Base-by-base conservation (phyloP, 2,329 filamentous ascomycete genomes). In the Xylariales sp. region DNA sequence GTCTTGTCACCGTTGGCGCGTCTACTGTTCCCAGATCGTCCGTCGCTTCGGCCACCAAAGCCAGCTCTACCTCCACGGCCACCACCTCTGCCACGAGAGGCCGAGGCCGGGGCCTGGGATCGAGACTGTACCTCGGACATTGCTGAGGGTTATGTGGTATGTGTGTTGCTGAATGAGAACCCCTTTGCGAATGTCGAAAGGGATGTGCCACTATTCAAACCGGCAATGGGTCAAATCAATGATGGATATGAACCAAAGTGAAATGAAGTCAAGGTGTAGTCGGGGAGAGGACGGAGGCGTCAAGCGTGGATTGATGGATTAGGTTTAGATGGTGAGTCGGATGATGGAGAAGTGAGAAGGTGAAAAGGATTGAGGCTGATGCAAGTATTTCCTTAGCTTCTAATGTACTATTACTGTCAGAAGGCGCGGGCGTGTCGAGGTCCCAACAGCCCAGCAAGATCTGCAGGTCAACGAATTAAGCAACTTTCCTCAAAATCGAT, bases 41-140 rank as follows among this genome's bases (percentile, higher is more conserved):
- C 76, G 59, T 76, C 79, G 66, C 81, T 80, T 71, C 84, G 76
- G 56, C 69, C 76, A 59, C 76, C 79, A 66, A 83, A 84, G 54
- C 84, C 84, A 65, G 83, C 83, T 71, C 86, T 78, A 61, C 88
- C 89, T 63, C 90, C 90, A 67, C 91, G 85, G 68, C 83, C 78
- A 65, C 88, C 85, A 73, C 88, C 88, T 80, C 93, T 86, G 71
- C 91, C 90, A 72, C 91, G 88, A 74, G 82, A 69, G 70, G 87
- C 82, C 67, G 82, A 78, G 64, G 52, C 82, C 67, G 82, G 78
- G 64, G 52, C 49, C 45, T 60, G 56, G 33, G 86, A 78, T 78
- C 90, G 81, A 70, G 85, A 79, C 76, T 89, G 85, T 73, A 87
- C 80, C 80, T 97, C 91, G 78, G 93, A 95, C 93, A 97, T 97